A percentile compares a stretch with the other conserved stretches of the same genome.
Evolutionary conservation across 257 asterid genomes (phyloP).

Genomic region (Lithospermum erythrorhizon): DNA sequence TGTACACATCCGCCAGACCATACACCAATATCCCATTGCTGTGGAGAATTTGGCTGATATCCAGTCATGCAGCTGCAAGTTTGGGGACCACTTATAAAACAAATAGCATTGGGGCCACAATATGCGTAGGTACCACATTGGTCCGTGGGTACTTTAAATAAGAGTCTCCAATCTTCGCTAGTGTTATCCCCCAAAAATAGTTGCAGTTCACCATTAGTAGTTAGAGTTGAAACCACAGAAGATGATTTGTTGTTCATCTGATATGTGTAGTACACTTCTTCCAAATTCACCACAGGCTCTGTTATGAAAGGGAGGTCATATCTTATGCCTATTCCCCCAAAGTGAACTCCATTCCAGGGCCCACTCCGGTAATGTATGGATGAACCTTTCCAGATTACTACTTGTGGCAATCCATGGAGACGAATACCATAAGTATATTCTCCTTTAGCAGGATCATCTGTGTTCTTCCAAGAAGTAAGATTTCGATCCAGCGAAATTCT

Average conservation of each 20-base stretch:
- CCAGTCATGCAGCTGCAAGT: constrained; percentile 20
- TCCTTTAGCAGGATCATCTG: constrained; percentile 13
- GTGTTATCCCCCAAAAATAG: constrained; percentile 13
- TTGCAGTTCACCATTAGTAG: not conserved
- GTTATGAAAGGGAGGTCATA: not conserved
- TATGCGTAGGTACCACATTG: constrained; percentile 16
- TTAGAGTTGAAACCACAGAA: not conserved
- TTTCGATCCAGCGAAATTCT: constrained; percentile 4
- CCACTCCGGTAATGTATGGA: not conserved
- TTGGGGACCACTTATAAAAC: constrained; percentile 12
- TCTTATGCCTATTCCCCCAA: not conserved
- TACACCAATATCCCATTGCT: constrained; percentile 4
- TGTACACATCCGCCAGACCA: constrained; percentile 16
- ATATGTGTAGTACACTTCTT: constrained; percentile 6
- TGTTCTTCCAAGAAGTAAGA: constrained; percentile 12
- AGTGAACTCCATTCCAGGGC: constrained; percentile 11
- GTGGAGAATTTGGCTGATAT: constrained; percentile 16
- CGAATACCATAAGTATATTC: constrained; percentile 6
- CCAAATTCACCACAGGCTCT: not conserved
- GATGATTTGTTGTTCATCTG: not conserved
- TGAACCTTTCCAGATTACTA: constrained; percentile 2
- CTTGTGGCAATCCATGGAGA: constrained; percentile 5
- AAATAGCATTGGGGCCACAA: constrained; percentile 19
- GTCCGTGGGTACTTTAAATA: constrained; percentile 14
- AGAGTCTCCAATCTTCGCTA: constrained; percentile 17